Evolutionary conservation across 2,329 filamentous ascomycete species (phyloP).

Genomic region (Penicillium janthinellum): DNA sequence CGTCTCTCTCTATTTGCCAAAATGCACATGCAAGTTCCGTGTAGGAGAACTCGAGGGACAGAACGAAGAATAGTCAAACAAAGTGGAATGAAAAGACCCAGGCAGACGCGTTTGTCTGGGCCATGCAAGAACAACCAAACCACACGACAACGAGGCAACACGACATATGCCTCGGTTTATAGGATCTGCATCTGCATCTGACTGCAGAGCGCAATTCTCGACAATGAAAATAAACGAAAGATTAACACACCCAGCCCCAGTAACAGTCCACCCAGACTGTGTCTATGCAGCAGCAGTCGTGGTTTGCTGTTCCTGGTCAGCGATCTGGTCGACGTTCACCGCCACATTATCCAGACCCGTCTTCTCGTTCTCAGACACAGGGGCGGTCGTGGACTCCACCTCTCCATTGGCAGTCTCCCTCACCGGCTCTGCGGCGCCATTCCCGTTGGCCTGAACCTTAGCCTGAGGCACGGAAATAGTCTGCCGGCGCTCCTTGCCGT

Average conservation of each 20-base stretch:
- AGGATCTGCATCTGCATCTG: not conserved
- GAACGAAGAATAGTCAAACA: not conserved
- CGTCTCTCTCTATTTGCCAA: not conserved
- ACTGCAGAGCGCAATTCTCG: not conserved
- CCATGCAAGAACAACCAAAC: not conserved
- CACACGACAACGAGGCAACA: not conserved
- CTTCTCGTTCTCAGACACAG: slow-evolving; percentile 11
- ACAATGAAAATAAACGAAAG: not conserved
- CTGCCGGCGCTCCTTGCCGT: slow-evolving; percentile 35
- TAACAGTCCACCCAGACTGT: not conserved
- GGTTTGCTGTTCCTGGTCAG: slow-evolving; percentile 13
- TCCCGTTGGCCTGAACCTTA: not conserved
- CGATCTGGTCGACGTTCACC: slow-evolving; percentile 9
- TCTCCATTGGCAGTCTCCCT: slow-evolving; percentile 3
- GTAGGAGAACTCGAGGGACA: not conserved
- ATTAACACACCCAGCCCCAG: not conserved
- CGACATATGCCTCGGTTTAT: slow-evolving; percentile 6
- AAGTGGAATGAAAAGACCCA: not conserved
- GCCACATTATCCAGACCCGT: slow-evolving; percentile 14
- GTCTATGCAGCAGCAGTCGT: slow-evolving; percentile 18
- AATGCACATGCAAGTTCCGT: slow-evolving; percentile 2
- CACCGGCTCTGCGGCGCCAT: not conserved
- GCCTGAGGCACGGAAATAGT: slow-evolving; percentile 28
- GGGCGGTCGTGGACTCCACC: not conserved
- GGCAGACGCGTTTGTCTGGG: not conserved